These are phyloP conservation scores for Aureobasidium sp. DNA, from an alignment of 2,329 filamentous ascomycete species.

Conservation along the genomic window DNA sequence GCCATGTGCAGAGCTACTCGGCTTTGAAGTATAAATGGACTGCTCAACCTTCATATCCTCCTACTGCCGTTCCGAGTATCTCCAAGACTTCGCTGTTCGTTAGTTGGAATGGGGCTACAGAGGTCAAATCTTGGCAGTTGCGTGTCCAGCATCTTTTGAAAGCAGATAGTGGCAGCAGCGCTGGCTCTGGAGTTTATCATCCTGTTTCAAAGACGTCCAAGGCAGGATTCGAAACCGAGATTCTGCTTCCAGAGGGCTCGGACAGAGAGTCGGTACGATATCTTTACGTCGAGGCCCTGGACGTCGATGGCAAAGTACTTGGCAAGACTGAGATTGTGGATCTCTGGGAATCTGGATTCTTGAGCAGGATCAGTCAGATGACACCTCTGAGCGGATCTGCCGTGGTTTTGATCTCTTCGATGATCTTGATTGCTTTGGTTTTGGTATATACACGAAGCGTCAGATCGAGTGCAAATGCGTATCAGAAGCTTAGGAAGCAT, in stretches of 20 bases:
- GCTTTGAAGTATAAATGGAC: constrained; percentile 45
- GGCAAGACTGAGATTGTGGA: neutral
- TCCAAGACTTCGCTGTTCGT: constrained; percentile 38
- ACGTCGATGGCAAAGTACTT: constrained; percentile 17
- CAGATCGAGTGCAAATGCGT: neutral
- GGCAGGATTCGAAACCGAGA: constrained; percentile 36
- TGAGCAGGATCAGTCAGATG: constrained; percentile 1
- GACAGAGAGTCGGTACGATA: constrained; percentile 18
- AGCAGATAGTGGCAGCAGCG: constrained; percentile 21
- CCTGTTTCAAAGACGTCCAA: constrained; percentile 13
- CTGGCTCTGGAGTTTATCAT: constrained; percentile 24
- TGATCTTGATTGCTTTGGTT: neutral
- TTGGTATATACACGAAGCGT: neutral
- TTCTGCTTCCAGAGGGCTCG: constrained; percentile 19
- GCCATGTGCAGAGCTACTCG: constrained; percentile 41
- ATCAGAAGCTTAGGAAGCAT: constrained; percentile 7
- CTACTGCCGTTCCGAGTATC: constrained; percentile 26
- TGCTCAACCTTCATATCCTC: constrained; percentile 30
- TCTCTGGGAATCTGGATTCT: neutral
- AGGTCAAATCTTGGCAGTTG: constrained; percentile 42
- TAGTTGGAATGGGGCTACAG: constrained; percentile 46
- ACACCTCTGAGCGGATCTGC: neutral
- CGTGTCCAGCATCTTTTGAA: constrained; percentile 36
- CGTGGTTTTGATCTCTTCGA: neutral
- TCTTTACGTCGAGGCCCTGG: constrained; percentile 27